Percentiles rank a stretch among this genome's conserved stretches.
These are phyloP conservation scores for Prunus davidiana DNA, from an alignment of 306 rosid genomes.

Conservation along the genomic window DNA sequence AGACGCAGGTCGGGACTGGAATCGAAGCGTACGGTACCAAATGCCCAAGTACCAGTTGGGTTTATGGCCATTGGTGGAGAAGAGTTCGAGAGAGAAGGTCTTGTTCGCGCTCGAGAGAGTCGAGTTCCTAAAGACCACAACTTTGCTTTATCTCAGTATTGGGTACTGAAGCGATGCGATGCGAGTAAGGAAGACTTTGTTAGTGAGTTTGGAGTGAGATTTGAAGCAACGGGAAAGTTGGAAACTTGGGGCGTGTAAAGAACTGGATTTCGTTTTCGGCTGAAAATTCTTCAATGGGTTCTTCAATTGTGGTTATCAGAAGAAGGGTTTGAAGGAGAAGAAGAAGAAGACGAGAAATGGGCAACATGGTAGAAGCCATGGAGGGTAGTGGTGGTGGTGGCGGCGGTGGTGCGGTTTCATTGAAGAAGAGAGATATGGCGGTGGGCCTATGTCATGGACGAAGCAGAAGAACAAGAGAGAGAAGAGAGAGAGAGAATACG, in stretches of 20 bases:
- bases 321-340: slow-evolving; percentile 2
- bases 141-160: background rate
- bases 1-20: slow-evolving; percentile 40
- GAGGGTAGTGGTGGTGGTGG: background rate
- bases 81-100: slow-evolving; percentile 59
- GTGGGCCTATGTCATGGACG: too few species aligned
- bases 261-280: background rate
- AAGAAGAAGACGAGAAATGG: slow-evolving; percentile 22
- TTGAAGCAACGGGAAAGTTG: background rate
- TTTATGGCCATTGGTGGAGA: slow-evolving; percentile 20
- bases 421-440: too few species aligned
- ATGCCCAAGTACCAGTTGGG: slow-evolving; percentile 46
- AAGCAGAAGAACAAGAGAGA: too few species aligned
- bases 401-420: slow-evolving; percentile 19
- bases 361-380: background rate
- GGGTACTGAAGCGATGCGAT: background rate
- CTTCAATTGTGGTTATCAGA: background rate
- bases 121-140: slow-evolving; percentile 28
- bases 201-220: background rate
- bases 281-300: background rate
- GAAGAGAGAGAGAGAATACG: too few species aligned
- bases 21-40: slow-evolving; percentile 36
- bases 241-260: background rate
- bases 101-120: slow-evolving; percentile 42
- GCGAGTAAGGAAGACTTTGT: background rate